These are phyloP conservation scores for Eucalyptus dawsonii DNA, from an alignment of 345 rosid genomes.

Conservation along the genomic window DNA sequence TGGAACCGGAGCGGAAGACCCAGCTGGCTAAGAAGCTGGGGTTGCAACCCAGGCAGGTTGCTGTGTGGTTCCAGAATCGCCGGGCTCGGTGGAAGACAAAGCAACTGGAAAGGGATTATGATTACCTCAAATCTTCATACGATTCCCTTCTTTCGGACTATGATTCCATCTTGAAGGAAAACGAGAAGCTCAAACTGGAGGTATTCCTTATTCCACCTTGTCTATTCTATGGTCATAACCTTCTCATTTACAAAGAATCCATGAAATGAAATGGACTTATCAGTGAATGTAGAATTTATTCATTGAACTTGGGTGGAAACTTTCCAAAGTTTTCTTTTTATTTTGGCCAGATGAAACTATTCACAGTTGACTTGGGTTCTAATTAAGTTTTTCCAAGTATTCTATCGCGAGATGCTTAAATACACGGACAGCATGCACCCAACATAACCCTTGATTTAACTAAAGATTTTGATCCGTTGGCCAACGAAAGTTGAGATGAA, in stretches of 20 bases:
- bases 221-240: neutral
- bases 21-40: slow-evolving; percentile 86
- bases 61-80: slow-evolving; percentile 98
- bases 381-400: neutral
- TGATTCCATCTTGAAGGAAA: slow-evolving; percentile 44
- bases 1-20: slow-evolving; percentile 86
- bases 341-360: neutral
- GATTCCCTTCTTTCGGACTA: slow-evolving; percentile 56
- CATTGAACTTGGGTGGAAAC: neutral
- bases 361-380: neutral
- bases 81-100: slow-evolving; percentile 93
- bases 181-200: slow-evolving; percentile 63
- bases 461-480: neutral
- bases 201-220: slow-evolving; percentile 8
- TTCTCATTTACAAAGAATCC: neutral
- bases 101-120: slow-evolving; percentile 85
- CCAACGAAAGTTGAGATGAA: neutral
- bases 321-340: neutral
- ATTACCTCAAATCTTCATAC: slow-evolving; percentile 68
- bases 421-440: neutral
- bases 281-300: slow-evolving; percentile 5
- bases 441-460: neutral
- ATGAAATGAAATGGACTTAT: neutral
- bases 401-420: neutral
- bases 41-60: slow-evolving; percentile 85